Conservation (phyloP, 768 basidiomycete species). For the Boletus reticulatus region DNA sequence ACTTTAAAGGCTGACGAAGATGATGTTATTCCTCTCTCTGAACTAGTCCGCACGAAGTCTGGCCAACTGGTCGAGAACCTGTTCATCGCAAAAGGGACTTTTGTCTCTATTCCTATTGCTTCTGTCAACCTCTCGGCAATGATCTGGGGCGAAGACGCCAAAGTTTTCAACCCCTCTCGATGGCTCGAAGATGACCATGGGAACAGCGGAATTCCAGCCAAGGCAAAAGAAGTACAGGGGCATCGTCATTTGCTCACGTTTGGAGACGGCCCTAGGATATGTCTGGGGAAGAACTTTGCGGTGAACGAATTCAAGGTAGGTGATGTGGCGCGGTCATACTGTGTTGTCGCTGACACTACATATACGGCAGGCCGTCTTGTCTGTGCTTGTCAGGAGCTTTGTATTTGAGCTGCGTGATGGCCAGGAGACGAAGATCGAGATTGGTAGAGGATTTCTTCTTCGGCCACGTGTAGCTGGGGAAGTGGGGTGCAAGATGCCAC, state of each 20-base stretch:
- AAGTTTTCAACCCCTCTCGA: conserved; percentile 57
- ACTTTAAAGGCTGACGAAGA: conserved; percentile 44
- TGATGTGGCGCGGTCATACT: not conserved
- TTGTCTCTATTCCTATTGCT: conserved; percentile 7
- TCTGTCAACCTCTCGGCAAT: conserved; percentile 47
- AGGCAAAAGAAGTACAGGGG: conserved; percentile 44
- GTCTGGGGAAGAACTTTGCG: conserved; percentile 51
- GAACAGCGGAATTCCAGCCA: conserved; percentile 18
- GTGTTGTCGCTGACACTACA: not conserved
- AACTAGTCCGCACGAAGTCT: conserved; percentile 43
- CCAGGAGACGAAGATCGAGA: conserved; percentile 21
- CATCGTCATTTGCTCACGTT: conserved; percentile 52
- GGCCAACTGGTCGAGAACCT: conserved; percentile 41
- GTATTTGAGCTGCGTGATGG: conserved; percentile 36
- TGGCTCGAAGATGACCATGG: conserved; percentile 46
- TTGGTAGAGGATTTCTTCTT: conserved; percentile 9
- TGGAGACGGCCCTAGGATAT: conserved; percentile 48
- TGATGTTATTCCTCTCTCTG: conserved; percentile 51
- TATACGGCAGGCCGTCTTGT: conserved; percentile 38
- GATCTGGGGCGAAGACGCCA: conserved; percentile 62
- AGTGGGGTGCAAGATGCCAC: conserved; percentile 26
- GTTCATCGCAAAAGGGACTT: conserved; percentile 44
- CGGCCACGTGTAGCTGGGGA: conserved; percentile 17
- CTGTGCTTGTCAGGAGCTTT: conserved; percentile 43
- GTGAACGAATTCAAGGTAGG: conserved; percentile 35